Conservation (phyloP, 2,329 filamentous ascomycete species). For the Claviceps spartinae region DNA sequence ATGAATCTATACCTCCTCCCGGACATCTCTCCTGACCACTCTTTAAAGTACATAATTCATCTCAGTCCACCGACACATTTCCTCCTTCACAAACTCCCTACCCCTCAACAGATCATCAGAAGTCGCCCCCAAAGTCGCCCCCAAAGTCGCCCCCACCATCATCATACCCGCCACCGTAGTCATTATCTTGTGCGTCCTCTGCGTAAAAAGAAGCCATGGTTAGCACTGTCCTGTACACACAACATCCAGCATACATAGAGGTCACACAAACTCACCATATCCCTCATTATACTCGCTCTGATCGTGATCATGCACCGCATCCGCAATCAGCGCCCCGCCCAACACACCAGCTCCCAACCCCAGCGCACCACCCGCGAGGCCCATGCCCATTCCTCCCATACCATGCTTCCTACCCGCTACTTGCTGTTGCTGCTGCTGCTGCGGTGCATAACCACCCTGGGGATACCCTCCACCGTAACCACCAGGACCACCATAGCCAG, state of each 20-base stretch:
- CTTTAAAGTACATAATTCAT: too few species aligned
- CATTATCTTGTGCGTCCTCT: constrained; percentile 18
- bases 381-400: constrained; percentile 31
- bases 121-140: too few species aligned
- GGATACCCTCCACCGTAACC: constrained; percentile 13
- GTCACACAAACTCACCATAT: constrained; percentile 19
- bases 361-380: constrained; percentile 60
- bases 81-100: too few species aligned
- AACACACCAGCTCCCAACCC: constrained; percentile 71
- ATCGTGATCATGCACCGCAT: constrained; percentile 50
- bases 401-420: constrained; percentile 29
- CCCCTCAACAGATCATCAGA: too few species aligned
- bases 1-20: too few species aligned
- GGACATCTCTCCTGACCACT: too few species aligned
- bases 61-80: too few species aligned
- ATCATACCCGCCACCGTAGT: constrained; percentile 7
- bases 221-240: background rate
- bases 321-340: constrained; percentile 59
- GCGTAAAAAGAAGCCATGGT: background rate
- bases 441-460: constrained; percentile 15
- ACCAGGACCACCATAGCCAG: constrained; percentile 19
- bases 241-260: too few species aligned
- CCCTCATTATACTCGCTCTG: constrained; percentile 41
- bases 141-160: constrained; percentile 1
- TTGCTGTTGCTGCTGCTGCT: constrained; percentile 11